Percentiles rank a stretch among this genome's conserved stretches.
Conservation (phyloP, 345 rosid species). For the Populus alba region DNA sequence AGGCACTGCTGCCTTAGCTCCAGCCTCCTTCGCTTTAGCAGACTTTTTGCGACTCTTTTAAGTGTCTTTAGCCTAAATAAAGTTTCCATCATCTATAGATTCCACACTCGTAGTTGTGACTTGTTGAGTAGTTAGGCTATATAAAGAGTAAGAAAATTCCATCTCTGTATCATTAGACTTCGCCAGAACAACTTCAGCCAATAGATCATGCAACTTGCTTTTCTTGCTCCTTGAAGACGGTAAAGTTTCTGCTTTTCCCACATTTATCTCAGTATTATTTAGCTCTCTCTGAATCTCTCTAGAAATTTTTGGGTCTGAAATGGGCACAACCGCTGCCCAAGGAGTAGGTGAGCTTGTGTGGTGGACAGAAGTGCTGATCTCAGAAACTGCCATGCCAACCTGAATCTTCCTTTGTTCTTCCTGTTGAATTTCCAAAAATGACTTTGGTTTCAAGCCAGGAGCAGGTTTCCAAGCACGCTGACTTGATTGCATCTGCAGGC, state of each 20-base stretch:
- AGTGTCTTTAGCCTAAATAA: conserved; percentile 85
- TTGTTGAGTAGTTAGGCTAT: conserved; percentile 30
- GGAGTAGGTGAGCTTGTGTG: conserved; percentile 50
- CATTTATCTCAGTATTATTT: conserved; percentile 28
- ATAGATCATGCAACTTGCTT: conserved; percentile 67
- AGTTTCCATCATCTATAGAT: conserved; percentile 57
- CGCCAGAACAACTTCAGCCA: conserved; percentile 61
- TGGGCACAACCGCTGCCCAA: conserved; percentile 71
- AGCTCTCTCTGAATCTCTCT: conserved; percentile 47
- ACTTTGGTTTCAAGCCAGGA: conserved; percentile 90
- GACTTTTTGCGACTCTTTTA: conserved; percentile 85
- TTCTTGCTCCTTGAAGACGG: conserved; percentile 48
- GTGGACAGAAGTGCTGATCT: conserved; percentile 37
- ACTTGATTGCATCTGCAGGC: conserved; percentile 34
- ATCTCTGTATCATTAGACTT: conserved; percentile 48
- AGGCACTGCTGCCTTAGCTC: conserved; percentile 41
- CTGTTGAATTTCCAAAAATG: conserved; percentile 91
- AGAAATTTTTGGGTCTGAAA: conserved; percentile 47
- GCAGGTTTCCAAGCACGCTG: conserved; percentile 96
- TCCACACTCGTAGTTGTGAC: conserved; percentile 32
- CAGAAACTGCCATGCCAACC: conserved; percentile 55
- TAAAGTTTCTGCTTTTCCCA: conserved; percentile 44
- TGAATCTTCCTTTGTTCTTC: conserved; percentile 80
- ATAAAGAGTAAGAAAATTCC: conserved; percentile 34
- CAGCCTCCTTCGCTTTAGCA: conserved; percentile 71